phyloP scores from a whole-genome alignment of 176 grass and related monocot species.

The Triticum dicoccoides region DNA sequence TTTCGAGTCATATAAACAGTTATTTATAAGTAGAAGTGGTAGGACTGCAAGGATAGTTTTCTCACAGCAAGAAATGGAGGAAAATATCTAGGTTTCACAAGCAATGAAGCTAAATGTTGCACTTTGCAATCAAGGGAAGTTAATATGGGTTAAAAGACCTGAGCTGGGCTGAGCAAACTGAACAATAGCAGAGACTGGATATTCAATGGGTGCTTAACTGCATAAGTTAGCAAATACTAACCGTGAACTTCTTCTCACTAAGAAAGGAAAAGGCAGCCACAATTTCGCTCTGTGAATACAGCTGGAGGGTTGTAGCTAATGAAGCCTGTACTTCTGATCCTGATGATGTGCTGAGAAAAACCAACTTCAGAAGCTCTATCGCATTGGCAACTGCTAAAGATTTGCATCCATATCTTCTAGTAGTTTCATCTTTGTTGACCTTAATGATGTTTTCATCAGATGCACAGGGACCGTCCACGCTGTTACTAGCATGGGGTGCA shows the following conservation, averaged over 20 bases:
- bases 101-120: neutral
- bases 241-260: constrained; percentile 77
- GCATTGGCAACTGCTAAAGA: constrained; percentile 82
- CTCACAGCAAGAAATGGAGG: neutral
- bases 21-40: neutral
- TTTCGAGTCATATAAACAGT: neutral
- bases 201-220: constrained; percentile 20
- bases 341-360: constrained; percentile 74
- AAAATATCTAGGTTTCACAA: neutral
- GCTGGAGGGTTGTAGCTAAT: constrained; percentile 63
- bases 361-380: constrained; percentile 81
- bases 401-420: constrained; percentile 57
- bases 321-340: constrained; percentile 69
- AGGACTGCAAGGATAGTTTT: neutral
- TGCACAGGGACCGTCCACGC: constrained; percentile 1
- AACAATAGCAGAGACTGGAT: constrained; percentile 15
- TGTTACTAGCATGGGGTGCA: constrained; percentile 27
- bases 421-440: constrained; percentile 46
- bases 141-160: neutral
- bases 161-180: constrained; percentile 11
- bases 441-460: constrained; percentile 48
- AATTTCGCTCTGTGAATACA: constrained; percentile 82
- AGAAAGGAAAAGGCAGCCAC: constrained; percentile 84
- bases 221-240: constrained; percentile 42
- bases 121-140: neutral